Conservation (phyloP, 768 basidiomycete species). For the Boletus rubropictus region DNA sequence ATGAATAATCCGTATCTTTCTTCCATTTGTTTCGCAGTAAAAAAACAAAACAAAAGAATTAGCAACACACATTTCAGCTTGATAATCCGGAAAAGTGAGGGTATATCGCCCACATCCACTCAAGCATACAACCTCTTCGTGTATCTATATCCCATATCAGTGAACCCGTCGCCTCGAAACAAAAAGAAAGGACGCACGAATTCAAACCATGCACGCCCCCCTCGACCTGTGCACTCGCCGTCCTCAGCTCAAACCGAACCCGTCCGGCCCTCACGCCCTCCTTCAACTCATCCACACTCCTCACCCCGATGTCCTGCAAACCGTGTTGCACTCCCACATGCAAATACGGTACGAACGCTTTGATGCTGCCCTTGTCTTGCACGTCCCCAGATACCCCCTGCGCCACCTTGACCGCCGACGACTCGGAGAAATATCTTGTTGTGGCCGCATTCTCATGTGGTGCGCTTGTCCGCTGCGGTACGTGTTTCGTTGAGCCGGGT, state of each 20-base stretch:
- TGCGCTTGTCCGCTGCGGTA: constrained; percentile 40
- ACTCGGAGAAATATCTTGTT: constrained; percentile 55
- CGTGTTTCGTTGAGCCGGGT: constrained; percentile 39
- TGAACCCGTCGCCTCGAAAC: background rate
- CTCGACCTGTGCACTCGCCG: constrained; percentile 91
- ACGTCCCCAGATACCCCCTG: constrained; percentile 96
- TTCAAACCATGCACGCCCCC: constrained; percentile 94
- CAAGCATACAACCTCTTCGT: constrained; percentile 52
- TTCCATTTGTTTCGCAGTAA: too few species aligned
- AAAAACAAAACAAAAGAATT: too few species aligned
- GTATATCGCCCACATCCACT: background rate
- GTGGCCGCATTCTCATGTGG: constrained; percentile 90
- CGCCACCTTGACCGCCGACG: constrained; percentile 88
- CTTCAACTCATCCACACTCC: constrained; percentile 59
- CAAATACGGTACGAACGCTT: constrained; percentile 86
- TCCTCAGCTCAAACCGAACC: constrained; percentile 88
- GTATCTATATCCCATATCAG: constrained; percentile 35
- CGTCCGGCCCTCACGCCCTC: constrained; percentile 56
- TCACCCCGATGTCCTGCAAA: constrained; percentile 87
- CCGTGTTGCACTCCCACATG: constrained; percentile 85
- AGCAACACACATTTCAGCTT: background rate
- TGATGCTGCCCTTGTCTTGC: constrained; percentile 93
- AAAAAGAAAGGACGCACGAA: constrained; percentile 59
- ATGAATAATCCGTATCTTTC: too few species aligned
- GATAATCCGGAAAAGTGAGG: too few species aligned